Evolutionary conservation across 2,329 filamentous ascomycete species (phyloP), one percentile per base, ranked within the genome.

Genomic region (Sarocladium oryzae): DNA sequence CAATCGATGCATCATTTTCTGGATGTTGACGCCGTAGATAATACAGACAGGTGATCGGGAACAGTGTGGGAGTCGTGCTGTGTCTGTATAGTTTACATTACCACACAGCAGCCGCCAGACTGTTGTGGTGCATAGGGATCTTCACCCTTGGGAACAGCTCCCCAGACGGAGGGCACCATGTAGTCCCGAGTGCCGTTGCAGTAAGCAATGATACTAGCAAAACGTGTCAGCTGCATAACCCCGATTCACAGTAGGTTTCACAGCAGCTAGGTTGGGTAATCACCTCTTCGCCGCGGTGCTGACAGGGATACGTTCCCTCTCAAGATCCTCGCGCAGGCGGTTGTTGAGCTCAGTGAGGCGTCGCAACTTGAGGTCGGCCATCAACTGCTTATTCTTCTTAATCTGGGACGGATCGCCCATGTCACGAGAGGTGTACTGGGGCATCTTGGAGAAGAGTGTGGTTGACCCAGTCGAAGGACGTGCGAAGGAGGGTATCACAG

Each of bases 81-180:
- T 45, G 4, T 26, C 40, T 45, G 21, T 13, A 8, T 45, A 7
- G 20, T 58, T 68, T 81, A 97, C 92, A 97, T 97, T 72, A 99
- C 84, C 63, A 86, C 79, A 76, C 93, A 99, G 82, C 93, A 99
- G 63, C 90, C 88, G 66, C 84, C 87, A 60, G 82, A 89, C 74
- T 95, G 89, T 76, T 95, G 92, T 60, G 92, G 92, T 63, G 92
- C 90, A 69, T 99, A 99, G n/a, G 93, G 93, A 68, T 99, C 93
- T 68, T 97, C 93, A 69, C 88, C 86, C 77, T 90, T 92, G 66
- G 95, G 89, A 58, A 97, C 89, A 55, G 85, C 82, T 60, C 92
- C 92, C 93, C 93, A 99, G 69, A 95, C 88, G 51, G 90, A 95
- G 49, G 91, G 91, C 51, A 97, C 91, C 93, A 99, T 97, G 76